Percentiles rank a stretch among this genome's conserved stretches.
These are phyloP conservation scores for Eutrema heterophyllum DNA, from an alignment of 345 rosid genomes.

Conservation along the genomic window DNA sequence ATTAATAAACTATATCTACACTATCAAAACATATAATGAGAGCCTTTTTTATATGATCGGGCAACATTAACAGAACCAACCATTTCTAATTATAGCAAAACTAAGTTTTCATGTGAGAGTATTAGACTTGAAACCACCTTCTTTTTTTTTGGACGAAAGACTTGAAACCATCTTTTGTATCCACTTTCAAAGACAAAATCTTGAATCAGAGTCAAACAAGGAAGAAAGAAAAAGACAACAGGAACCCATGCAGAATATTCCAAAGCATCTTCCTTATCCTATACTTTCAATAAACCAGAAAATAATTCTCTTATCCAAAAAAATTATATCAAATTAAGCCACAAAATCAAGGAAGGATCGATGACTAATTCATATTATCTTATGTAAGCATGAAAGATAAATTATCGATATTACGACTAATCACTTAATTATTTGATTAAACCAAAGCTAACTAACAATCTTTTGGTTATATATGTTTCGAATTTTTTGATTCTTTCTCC, in stretches of 20 bases:
- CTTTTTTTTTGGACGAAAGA: neutral
- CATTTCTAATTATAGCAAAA: neutral
- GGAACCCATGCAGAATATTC: slow-evolving; percentile 29
- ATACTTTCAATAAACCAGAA: neutral
- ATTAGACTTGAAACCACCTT: neutral
- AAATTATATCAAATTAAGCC: neutral
- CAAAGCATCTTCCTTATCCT: slow-evolving; percentile 20
- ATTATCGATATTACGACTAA: neutral
- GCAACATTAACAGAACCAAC: neutral
- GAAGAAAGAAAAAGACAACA: slow-evolving; percentile 1
- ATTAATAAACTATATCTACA: neutral
- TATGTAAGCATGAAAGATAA: neutral
- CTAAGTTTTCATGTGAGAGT: neutral
- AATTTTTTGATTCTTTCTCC: neutral
- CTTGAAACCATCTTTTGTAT: neutral
- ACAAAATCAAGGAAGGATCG: neutral
- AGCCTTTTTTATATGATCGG: neutral
- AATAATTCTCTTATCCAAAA: neutral
- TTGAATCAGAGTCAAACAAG: slow-evolving; percentile 11
- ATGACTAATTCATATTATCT: slow-evolving; percentile 5
- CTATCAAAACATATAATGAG: neutral
- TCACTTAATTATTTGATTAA: neutral
- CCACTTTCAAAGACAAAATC: neutral
- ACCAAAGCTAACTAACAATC: neutral
- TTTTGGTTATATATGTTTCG: neutral